Base-by-base conservation (phyloP, 2,329 filamentous ascomycete species). In the Aspergillus tanneri region DNA sequence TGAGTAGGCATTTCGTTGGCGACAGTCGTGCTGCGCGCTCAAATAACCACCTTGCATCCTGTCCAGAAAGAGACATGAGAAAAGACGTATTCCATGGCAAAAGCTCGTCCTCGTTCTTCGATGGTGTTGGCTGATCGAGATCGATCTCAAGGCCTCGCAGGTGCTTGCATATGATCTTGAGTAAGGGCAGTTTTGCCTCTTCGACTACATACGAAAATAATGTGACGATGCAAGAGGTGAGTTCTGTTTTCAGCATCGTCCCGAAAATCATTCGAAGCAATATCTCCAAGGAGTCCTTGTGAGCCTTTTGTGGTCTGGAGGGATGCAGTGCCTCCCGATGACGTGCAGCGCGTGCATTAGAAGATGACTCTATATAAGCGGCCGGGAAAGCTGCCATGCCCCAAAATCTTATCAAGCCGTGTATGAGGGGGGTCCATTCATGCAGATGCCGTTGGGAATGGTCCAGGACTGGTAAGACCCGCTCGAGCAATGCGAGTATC, bases 91-190 rank as follows among this genome's bases (percentile, higher is more conserved):
- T 22, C 36, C 4, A 39, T 11, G 36, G 36, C 14, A 39, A 14
- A 11, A 39, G 36, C 21, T 39, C 19, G 5, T 39, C 14, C 21
- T 39, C 36, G 10, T 39, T 18, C n/a, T 39, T 16, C 12, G 36
- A 39, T 11, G 36, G 36, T 3, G 21, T n/a, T 2, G 19, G 3
- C 11, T n/a, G 21, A 22, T 39, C 36, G 10, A 39, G 36, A 39
- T 39, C 36, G 2, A 39, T 39, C 5, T 39, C 11, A 12, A 23
- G 10, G 19, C 36, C 36, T 3, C 10, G 21, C 19, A 39, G 10
- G 14, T 23, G 21, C 36, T 39, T 39, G 36, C 36, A 39, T n/a
- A 39, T 14, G 5, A 39, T 24, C 6, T 39, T 39, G 36, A 39
- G 21, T 6, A 39, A 39, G 11, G 36, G 36, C 3, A 39, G 14